These are phyloP conservation scores for Oidium heveae DNA, from an alignment of 2,329 filamentous ascomycete genomes.

Conservation along the genomic window DNA sequence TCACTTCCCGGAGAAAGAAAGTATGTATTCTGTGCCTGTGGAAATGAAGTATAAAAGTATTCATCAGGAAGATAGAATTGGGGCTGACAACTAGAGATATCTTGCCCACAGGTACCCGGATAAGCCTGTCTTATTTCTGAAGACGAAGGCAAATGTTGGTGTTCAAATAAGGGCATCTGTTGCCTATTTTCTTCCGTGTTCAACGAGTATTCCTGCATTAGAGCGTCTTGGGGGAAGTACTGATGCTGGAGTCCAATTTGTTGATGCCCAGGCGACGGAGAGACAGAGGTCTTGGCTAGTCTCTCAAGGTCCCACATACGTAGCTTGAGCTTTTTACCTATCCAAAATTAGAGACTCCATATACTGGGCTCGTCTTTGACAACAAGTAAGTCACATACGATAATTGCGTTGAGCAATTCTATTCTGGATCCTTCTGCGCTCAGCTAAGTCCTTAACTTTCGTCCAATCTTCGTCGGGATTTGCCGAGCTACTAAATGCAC, in stretches of 20 bases:
- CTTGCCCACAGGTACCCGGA: no score
- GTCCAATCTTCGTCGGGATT: slow-evolving; percentile 98
- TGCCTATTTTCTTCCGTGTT: slow-evolving; percentile 11
- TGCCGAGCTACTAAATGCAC: slow-evolving; percentile 80
- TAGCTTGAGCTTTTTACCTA: slow-evolving; percentile 83
- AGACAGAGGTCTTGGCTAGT: slow-evolving; percentile 38
- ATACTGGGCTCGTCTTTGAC: neutral
- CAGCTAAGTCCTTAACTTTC: slow-evolving; percentile 91
- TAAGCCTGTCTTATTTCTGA: neutral
- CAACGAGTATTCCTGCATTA: slow-evolving; percentile 7
- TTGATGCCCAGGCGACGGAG: slow-evolving; percentile 27
- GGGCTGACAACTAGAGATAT: no score
- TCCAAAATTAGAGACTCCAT: slow-evolving; percentile 2
- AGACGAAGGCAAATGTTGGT: neutral
- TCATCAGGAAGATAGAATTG: slow-evolving; percentile 43
- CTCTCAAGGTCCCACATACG: slow-evolving; percentile 66
- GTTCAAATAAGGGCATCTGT: slow-evolving; percentile 6
- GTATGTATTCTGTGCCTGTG: slow-evolving; percentile 35
- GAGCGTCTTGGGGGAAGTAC: no score
- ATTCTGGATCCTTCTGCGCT: slow-evolving; percentile 86
- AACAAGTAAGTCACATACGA: slow-evolving; percentile 31
- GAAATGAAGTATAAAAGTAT: slow-evolving; percentile 33
- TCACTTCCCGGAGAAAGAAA: slow-evolving; percentile 27
- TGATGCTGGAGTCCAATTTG: slow-evolving; percentile 21
- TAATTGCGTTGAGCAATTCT: slow-evolving; percentile 95